phyloP scores from a whole-genome alignment of 2,329 filamentous ascomycete species.

The Arthrobotrys megalospora region DNA sequence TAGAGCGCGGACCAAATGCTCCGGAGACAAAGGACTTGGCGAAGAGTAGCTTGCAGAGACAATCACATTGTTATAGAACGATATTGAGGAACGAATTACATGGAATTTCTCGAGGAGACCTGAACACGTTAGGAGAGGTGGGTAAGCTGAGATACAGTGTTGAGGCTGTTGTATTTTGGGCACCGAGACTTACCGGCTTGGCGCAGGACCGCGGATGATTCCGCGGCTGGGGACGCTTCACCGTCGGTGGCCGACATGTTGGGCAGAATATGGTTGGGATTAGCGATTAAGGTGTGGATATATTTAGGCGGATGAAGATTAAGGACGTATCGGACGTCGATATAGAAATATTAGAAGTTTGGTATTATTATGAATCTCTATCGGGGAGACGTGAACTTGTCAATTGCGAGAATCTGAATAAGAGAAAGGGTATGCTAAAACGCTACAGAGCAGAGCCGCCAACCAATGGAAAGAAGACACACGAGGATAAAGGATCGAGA shows the following conservation, averaged over 20 bases:
- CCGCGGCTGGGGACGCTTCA: not conserved
- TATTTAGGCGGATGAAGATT: too few species aligned
- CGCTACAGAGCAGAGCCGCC: slow-evolving; percentile 35
- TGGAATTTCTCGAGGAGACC: slow-evolving; percentile 61
- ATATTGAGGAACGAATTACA: slow-evolving; percentile 48
- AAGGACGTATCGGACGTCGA: not conserved
- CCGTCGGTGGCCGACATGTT: slow-evolving; percentile 30
- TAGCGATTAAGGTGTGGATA: too few species aligned
- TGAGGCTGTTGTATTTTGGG: slow-evolving; percentile 32
- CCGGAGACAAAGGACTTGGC: slow-evolving; percentile 21
- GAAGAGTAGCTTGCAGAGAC: slow-evolving; percentile 61
- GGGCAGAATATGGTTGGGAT: not conserved
- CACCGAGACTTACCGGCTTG: slow-evolving; percentile 41
- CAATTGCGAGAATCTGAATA: slow-evolving; percentile 8
- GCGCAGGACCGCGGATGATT: slow-evolving; percentile 39
- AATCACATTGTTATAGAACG: slow-evolving; percentile 61
- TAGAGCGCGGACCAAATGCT: slow-evolving; percentile 54
- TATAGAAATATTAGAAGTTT: slow-evolving; percentile 11
- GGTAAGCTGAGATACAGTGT: slow-evolving; percentile 17
- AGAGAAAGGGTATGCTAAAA: slow-evolving; percentile 29
- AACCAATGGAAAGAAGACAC: slow-evolving; percentile 30
- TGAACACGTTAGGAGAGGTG: not conserved
- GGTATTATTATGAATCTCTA: slow-evolving; percentile 47
- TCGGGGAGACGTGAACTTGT: slow-evolving; percentile 5
- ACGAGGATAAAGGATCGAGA: not conserved